Conservation (phyloP, 2,329 filamentous ascomycete genomes). For the Neopestalotiopsis sp. region DNA sequence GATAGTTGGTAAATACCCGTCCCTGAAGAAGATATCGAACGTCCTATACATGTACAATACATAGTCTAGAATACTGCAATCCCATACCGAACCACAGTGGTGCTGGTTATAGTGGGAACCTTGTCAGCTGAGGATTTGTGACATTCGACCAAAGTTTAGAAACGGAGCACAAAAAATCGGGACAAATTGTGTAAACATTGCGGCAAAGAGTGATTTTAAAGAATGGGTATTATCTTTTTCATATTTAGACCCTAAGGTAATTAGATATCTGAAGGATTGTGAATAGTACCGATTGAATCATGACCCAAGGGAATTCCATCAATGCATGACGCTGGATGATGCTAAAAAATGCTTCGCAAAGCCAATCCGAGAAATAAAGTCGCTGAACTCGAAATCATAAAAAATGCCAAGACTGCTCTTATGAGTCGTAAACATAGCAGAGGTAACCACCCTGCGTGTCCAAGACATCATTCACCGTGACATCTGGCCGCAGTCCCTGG, state of each 20-base stretch:
- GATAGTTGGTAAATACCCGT: too few species aligned
- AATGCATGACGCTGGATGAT: background rate
- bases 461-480: constrained; percentile 30
- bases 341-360: background rate
- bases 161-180: too few species aligned
- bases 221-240: background rate
- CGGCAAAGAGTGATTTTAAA: background rate
- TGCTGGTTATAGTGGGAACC: too few species aligned
- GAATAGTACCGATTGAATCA: background rate
- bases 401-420: constrained; percentile 3
- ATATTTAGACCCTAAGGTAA: background rate
- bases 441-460: constrained; percentile 34
- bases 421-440: constrained; percentile 39
- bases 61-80: too few species aligned
- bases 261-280: background rate
- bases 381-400: background rate
- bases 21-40: fast-evolving
- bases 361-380: background rate
- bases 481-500: constrained; percentile 31
- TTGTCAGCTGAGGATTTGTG: too few species aligned
- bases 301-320: background rate
- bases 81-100: too few species aligned
- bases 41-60: too few species aligned
- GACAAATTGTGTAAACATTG: background rate
- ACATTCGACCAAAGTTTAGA: too few species aligned